These are phyloP conservation scores for Camelina hispida DNA, from an alignment of 345 rosid genomes.

Conservation along the genomic window DNA sequence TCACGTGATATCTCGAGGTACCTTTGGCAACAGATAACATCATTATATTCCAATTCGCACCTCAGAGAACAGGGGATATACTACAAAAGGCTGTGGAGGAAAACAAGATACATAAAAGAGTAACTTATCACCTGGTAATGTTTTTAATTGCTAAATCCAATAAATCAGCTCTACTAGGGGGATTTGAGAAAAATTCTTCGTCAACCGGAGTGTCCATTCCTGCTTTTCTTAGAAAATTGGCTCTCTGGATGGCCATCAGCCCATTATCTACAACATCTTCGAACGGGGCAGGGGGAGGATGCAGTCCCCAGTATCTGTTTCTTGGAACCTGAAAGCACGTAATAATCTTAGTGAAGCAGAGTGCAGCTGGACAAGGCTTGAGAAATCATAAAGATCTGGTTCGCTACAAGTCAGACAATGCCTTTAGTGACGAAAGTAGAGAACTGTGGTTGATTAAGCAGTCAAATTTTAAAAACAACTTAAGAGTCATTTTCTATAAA, in stretches of 20 bases:
- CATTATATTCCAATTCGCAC: conserved; percentile 31
- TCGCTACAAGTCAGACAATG: conserved; percentile 5
- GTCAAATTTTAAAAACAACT: background rate
- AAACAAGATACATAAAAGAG: background rate
- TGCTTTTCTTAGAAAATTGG: conserved; percentile 91
- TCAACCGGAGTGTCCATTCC: conserved; percentile 89
- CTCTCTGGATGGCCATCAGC: conserved; percentile 89
- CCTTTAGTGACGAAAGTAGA: background rate
- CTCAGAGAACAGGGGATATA: conserved; percentile 21
- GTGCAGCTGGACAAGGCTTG: conserved; percentile 10
- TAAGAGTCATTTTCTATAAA: conserved; percentile 4
- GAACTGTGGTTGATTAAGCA: conserved; percentile 10
- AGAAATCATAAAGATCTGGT: conserved; percentile 15
- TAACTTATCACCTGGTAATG: conserved; percentile 66
- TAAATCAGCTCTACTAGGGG: conserved; percentile 81
- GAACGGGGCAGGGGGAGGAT: conserved; percentile 93
- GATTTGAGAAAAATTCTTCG: conserved; percentile 72
- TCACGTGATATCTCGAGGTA: conserved; percentile 83
- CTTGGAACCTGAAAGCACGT: conserved; percentile 84
- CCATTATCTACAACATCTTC: conserved; percentile 98
- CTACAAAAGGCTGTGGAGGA: background rate
- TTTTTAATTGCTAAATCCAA: conserved; percentile 81
- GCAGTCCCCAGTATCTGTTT: conserved; percentile 98
- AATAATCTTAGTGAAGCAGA: conserved; percentile 24
- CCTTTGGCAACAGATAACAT: conserved; percentile 49